Percentiles rank a stretch among this genome's conserved stretches.
Conservation (phyloP, 2,329 filamentous ascomycete genomes). For the Scedosporium minutisporum region DNA sequence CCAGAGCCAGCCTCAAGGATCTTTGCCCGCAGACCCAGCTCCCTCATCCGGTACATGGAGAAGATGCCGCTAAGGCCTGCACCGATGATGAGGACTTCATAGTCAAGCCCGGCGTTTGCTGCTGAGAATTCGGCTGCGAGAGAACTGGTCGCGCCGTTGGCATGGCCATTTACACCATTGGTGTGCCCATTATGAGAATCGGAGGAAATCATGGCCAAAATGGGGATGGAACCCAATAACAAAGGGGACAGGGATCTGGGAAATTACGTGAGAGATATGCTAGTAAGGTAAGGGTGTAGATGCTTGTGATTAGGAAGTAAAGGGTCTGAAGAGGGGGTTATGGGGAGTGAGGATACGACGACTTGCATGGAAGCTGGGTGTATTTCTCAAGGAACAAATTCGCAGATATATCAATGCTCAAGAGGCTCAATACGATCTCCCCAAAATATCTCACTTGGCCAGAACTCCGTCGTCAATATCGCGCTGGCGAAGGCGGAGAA, state of each 20-base stretch:
- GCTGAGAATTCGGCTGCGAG: not conserved
- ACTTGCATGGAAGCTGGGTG: not conserved
- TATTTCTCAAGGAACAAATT: not conserved
- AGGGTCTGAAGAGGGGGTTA: not conserved
- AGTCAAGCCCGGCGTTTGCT: conserved; percentile 14
- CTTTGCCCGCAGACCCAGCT: conserved; percentile 25
- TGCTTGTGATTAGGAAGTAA: not conserved
- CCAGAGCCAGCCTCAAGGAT: conserved; percentile 29
- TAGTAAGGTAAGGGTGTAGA: not conserved
- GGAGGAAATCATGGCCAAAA: not conserved
- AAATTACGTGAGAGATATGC: not conserved
- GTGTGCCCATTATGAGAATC: conserved; percentile 10
- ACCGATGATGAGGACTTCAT: conserved; percentile 29
- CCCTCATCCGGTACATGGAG: conserved; percentile 27
- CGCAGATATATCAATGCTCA: not conserved
- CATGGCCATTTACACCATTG: conserved; percentile 1
- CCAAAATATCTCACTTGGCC: not conserved
- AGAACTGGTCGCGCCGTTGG: not conserved
- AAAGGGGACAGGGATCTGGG: conserved; percentile 1
- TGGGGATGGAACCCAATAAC: not conserved
- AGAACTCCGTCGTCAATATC: not conserved
- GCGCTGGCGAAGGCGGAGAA: not conserved
- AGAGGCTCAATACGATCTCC: not conserved
- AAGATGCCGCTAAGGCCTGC: conserved; percentile 31
- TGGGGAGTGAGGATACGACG: conserved; percentile 4